A percentile compares a stretch with the other conserved stretches of the same genome.
Conservation (phyloP, 2,329 filamentous ascomycete species). For the Aspergillus jensenii region DNA sequence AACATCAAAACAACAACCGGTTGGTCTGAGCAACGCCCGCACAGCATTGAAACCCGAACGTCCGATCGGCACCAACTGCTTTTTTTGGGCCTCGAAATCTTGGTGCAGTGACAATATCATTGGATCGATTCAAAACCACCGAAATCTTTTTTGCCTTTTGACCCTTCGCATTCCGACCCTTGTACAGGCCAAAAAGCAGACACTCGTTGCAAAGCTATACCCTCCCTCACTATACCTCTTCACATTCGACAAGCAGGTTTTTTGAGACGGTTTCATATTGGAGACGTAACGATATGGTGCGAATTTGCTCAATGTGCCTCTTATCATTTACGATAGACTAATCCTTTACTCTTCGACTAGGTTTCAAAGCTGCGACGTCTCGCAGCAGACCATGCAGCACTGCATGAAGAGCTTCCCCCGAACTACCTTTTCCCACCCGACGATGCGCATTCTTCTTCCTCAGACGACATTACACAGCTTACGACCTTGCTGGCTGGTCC, state of each 20-base stretch:
- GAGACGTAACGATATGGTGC: background rate
- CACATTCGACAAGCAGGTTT: background rate
- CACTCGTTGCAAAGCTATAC: background rate
- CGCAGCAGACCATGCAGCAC: slow-evolving; percentile 58
- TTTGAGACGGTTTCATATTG: background rate
- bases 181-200: background rate
- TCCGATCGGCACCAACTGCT: slow-evolving; percentile 1
- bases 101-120: background rate
- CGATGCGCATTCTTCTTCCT: slow-evolving; percentile 19
- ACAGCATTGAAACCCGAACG: background rate
- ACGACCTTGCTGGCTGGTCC: slow-evolving; percentile 60
- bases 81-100: background rate
- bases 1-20: slow-evolving; percentile 23
- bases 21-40: slow-evolving; percentile 6
- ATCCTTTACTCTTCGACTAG: slow-evolving; percentile 16
- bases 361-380: slow-evolving; percentile 54
- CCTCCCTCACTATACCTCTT: background rate
- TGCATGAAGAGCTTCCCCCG: slow-evolving; percentile 59
- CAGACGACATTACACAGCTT: slow-evolving; percentile 58
- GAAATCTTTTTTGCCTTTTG: background rate
- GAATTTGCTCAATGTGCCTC: background rate
- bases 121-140: background rate
- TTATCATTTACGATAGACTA: background rate
- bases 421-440: slow-evolving; percentile 59
- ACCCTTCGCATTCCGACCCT: background rate